These are phyloP conservation scores for Botryotinia convoluta DNA, from an alignment of 2,329 filamentous ascomycete genomes.

Conservation along the genomic window DNA sequence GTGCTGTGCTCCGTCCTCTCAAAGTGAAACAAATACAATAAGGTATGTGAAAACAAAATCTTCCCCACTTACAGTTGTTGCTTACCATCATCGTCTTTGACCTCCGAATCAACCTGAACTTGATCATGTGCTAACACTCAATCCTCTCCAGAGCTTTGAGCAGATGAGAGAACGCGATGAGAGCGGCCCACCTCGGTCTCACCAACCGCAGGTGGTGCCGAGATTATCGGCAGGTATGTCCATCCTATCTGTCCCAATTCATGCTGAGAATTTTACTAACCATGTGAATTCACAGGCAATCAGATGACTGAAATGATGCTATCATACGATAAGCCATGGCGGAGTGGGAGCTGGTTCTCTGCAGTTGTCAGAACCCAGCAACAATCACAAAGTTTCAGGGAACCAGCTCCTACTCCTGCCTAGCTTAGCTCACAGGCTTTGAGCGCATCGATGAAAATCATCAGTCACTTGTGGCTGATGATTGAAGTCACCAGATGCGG, in stretches of 20 bases:
- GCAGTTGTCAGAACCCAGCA: too few species aligned
- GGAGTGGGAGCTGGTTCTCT: background rate
- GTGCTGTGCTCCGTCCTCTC: background rate
- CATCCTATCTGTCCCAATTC: background rate
- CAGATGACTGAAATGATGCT: background rate
- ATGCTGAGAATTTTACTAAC: background rate
- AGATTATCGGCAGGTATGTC: background rate
- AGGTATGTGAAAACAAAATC: background rate
- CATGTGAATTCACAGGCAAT: background rate
- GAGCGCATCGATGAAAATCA: background rate
- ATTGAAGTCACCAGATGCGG: background rate
- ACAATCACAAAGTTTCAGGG: background rate
- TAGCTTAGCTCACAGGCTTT: background rate
- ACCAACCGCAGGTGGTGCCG: background rate
- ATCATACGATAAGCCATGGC: background rate
- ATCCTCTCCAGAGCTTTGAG: background rate
- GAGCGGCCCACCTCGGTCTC: background rate
- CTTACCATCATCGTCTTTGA: background rate
- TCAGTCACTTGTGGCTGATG: background rate
- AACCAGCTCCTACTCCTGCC: background rate
- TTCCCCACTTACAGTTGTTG: background rate
- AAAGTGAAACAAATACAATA: background rate
- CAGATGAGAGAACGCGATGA: background rate
- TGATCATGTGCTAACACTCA: background rate
- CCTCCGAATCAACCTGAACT: background rate